Evolutionary conservation across 257 asterid genomes (phyloP), one percentile per base, ranked within the genome.

Genomic region (Solanum pennellii): DNA sequence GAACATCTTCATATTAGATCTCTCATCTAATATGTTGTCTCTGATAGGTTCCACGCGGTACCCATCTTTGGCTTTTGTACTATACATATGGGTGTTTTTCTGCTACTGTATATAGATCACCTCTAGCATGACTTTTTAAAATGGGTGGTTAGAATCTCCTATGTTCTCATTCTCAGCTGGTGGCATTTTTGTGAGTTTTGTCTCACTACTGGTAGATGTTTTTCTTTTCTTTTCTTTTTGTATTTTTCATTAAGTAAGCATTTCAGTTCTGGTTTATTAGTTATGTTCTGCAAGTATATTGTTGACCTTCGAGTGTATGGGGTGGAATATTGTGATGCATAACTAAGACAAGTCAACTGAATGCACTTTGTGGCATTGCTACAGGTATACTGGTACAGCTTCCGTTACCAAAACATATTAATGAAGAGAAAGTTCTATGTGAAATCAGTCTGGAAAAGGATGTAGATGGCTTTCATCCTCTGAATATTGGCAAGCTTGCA

Each of bases 391-490:
- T 97, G 91, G 97, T 97, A 72, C 99, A 97, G 89, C 98, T 97
- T 86, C 99, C 99, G 3, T 88, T 97, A 88, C 99, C 99, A 73
- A 97, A 93, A 91, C 99, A 95, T 88, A 93, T 97, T 79, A 93
- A 93, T 85, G 99, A 97, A 90, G 99, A 95, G 94, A 94, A 90
- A 76, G 92, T 97, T 23, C 84, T 97, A 65, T 86, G 88, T 52
- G 98, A 97, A 90, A 95, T 97, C 86, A 93, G 96, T 79, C 91
- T 97, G 75, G 97, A 91, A 35, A 97, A 97, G 91, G 99, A 97
- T 89, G 99, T 95, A 2, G 99, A 97, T 89, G 99, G 99, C 29
- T 97, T 97, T 92, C 99, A 95, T 90, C 99, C 99, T 85, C 91
- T 94, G 45, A 95, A 97, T 92, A 94, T 97, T 83, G 98, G 99